Evolutionary conservation across 2,329 filamentous ascomycete species (phyloP).

Genomic region (Sporothrix schenckii): DNA sequence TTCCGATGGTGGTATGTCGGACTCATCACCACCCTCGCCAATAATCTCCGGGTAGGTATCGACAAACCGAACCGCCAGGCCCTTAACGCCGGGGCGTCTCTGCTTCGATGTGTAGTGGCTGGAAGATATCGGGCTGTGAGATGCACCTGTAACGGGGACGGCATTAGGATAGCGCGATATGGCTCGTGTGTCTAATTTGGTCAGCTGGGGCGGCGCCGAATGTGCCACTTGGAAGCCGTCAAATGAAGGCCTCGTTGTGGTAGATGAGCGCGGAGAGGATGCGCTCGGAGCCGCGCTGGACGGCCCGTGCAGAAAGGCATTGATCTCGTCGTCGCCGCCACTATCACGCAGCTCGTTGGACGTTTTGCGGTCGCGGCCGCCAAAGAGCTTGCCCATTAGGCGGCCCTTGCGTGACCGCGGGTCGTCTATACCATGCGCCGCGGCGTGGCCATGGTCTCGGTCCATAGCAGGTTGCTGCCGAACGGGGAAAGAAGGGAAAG

Average conservation of each 20-base stretch:
- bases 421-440: constrained; percentile 31
- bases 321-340: constrained; percentile 47
- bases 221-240: constrained; percentile 60
- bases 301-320: constrained; percentile 62
- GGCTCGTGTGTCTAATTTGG: constrained; percentile 58
- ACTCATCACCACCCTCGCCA: constrained; percentile 88
- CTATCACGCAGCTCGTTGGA: constrained; percentile 45
- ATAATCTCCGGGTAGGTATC: constrained; percentile 77
- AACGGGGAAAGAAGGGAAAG: background rate
- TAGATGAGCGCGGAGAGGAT: constrained; percentile 27
- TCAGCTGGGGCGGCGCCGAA: constrained; percentile 52
- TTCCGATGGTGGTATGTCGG: constrained; percentile 70
- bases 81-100: constrained; percentile 54
- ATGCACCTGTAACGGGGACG: constrained; percentile 49
- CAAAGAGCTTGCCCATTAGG: constrained; percentile 66
- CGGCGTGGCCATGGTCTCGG: constrained; percentile 31
- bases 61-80: constrained; percentile 73
- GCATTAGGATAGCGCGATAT: constrained; percentile 61
- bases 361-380: constrained; percentile 46
- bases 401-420: constrained; percentile 53
- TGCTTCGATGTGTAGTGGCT: constrained; percentile 15
- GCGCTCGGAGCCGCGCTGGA: background rate
- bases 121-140: constrained; percentile 48
- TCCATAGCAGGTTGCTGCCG: constrained; percentile 31
- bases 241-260: constrained; percentile 47